Evolutionary conservation across 139 green algal genomes (phyloP).

Genomic region (Chlorella sp.): DNA sequence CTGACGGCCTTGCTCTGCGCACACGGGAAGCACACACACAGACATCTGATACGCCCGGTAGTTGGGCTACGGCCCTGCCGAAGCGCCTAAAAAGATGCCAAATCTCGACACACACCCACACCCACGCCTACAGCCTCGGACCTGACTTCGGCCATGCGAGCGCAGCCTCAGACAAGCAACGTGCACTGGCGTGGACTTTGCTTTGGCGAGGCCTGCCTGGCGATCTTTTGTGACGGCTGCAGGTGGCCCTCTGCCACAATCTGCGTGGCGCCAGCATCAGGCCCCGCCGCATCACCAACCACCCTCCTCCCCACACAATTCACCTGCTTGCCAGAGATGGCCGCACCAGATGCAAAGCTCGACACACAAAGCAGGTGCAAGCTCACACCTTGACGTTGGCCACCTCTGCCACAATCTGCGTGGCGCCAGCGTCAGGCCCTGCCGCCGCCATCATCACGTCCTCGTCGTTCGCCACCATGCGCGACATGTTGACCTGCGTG

Average conservation of each 20-base stretch:
- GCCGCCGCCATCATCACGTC: conserved; percentile 19
- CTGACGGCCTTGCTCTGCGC: conserved; percentile 55
- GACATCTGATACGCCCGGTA: background rate
- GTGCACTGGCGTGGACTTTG: background rate
- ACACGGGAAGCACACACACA: background rate
- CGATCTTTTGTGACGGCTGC: background rate
- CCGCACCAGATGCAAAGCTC: no score
- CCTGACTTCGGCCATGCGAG: background rate
- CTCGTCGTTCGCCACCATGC: conserved; percentile 32
- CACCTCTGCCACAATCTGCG: conserved; percentile 14
- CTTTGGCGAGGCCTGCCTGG: background rate
- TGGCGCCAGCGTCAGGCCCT: conserved; percentile 7
- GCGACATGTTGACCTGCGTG: conserved; percentile 23
- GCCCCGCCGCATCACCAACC: background rate
- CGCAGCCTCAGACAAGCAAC: background rate
- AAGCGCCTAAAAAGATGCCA: background rate
- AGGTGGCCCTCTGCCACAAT: conserved; percentile 4
- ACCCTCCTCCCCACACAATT: background rate
- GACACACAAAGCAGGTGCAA: no score
- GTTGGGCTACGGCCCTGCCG: background rate
- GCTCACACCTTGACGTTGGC: conserved; percentile 18
- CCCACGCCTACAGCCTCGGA: background rate
- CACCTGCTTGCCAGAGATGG: no score
- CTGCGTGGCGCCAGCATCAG: conserved; percentile 14
- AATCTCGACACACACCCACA: background rate